Percentiles rank a stretch among this genome's conserved stretches.
Conservation (phyloP, 2,329 filamentous ascomycete species). For the Aureobasidium subglaciale region DNA sequence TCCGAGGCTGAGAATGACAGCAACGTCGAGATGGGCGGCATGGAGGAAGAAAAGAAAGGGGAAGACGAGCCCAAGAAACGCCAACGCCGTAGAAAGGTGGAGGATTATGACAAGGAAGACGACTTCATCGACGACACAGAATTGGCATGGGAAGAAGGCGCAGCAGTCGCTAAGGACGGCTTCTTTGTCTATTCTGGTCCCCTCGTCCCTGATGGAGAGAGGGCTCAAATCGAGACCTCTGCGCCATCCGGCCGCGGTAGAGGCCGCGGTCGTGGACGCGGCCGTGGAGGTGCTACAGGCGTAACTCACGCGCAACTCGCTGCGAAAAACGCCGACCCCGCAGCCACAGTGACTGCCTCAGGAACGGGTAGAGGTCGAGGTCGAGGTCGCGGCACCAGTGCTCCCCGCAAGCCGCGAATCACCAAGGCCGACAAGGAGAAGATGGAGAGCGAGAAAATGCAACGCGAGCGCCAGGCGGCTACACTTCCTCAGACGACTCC, state of each 20-base stretch:
- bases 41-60: conserved; percentile 53
- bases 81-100: conserved; percentile 66
- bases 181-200: conserved; percentile 98
- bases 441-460: conserved; percentile 73
- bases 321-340: conserved; percentile 19
- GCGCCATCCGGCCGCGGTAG: conserved; percentile 15
- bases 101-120: conserved; percentile 61
- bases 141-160: conserved; percentile 89
- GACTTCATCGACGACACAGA: conserved; percentile 85
- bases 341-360: conserved; percentile 16
- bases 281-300: conserved; percentile 39
- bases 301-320: conserved; percentile 26
- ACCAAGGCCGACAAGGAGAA: conserved; percentile 79
- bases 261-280: conserved; percentile 57
- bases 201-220: conserved; percentile 78
- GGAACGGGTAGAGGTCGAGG: conserved; percentile 39
- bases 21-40: conserved; percentile 80
- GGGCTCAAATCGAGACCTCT: conserved; percentile 53
- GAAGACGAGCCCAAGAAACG: conserved; percentile 64
- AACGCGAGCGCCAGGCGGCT: conserved; percentile 52
- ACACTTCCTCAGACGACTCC: background rate
- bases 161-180: conserved; percentile 86
- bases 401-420: conserved; percentile 72
- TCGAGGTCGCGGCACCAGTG: conserved; percentile 67
- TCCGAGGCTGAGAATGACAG: conserved; percentile 60